Base-by-base conservation (phyloP, 1,284 basidiomycete species). In the Sporisorium graminicola region DNA sequence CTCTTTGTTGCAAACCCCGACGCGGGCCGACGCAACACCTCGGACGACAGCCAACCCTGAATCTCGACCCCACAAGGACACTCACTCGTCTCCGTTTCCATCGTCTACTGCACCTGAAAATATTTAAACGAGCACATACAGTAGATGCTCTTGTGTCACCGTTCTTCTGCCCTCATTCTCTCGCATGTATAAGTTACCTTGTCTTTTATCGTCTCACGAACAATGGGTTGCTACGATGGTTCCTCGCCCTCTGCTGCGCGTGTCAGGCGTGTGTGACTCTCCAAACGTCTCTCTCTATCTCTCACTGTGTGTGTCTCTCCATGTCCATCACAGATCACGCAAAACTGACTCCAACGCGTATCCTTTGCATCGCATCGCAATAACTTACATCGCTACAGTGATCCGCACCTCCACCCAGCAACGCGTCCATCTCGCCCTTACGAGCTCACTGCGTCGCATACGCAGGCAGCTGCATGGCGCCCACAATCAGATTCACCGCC, bases 1-100 rank as follows among this genome's bases (percentile, higher is more conserved):
- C 58, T 82, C 8, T 82, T 77, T 29, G 76, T 82, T 1, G 81
- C 81, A n/a, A 82, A 82, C 44, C 80, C 80, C 0, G 81, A 82
- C 49, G 54, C 35, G 22, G 14, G 49, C 1, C 1, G 49, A 20
- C 27, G 49, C 3, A 43, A 43, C 8, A 43, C 40, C 24, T 37
- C 43, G 2, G 42, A 37, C 12, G 37, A 42, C 33, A 29, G 37
- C n/a, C 18, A 16, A 16, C 37, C 37, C 16, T 40, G 8, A 18
- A 5, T 40, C 35, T 14, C n/a, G n/a, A 35, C 31, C 31, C 31
- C 5, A 33, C 31, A 37, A 6, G 35, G 14, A 37, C 35, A 37
- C 43, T 44, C 22, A 43, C 40, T 43, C 18, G 40, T n/a, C n/a
- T n/a, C n/a, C n/a, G n/a, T n/a, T n/a, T n/a, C n/a, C n/a, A n/a